Evolutionary conservation across 108 stramenopile species (phyloP).

Genomic region (Licmophora abbreviata): DNA sequence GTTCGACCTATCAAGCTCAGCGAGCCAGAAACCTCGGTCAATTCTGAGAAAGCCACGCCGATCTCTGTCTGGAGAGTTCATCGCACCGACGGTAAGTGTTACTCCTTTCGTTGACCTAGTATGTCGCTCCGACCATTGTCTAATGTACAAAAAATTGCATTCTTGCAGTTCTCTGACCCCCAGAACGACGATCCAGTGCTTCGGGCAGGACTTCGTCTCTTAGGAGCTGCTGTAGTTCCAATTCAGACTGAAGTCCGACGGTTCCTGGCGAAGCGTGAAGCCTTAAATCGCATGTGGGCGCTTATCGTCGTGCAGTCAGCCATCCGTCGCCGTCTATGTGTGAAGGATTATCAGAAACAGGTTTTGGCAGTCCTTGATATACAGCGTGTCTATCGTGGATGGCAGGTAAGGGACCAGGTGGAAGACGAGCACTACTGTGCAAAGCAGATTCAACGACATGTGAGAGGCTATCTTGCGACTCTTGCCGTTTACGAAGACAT

Average conservation of each 20-base stretch:
- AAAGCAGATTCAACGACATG: conserved; percentile 37
- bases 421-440: conserved; percentile 66
- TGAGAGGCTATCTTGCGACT: conserved; percentile 39
- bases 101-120: background rate
- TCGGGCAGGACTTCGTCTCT: conserved; percentile 56
- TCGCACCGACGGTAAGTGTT: background rate
- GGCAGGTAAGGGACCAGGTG: conserved; percentile 44
- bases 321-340: conserved; percentile 51
- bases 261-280: conserved; percentile 51
- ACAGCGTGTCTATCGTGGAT: conserved; percentile 56
- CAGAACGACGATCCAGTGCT: conserved; percentile 72
- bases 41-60: background rate
- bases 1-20: background rate
- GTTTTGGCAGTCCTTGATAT: conserved; percentile 37
- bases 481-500: conserved; percentile 50
- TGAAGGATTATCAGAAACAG: background rate
- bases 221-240: conserved; percentile 75
- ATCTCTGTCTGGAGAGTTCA: background rate
- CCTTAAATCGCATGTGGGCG: conserved; percentile 62
- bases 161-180: conserved; percentile 20
- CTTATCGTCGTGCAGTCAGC: conserved; percentile 63
- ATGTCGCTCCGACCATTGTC: no score
- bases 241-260: conserved; percentile 72
- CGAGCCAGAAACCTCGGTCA: conserved; percentile 3
- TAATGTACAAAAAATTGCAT: no score